Base-by-base conservation (phyloP, 495 filamentous ascomycete species). In the Neurospora sp. region DNA sequence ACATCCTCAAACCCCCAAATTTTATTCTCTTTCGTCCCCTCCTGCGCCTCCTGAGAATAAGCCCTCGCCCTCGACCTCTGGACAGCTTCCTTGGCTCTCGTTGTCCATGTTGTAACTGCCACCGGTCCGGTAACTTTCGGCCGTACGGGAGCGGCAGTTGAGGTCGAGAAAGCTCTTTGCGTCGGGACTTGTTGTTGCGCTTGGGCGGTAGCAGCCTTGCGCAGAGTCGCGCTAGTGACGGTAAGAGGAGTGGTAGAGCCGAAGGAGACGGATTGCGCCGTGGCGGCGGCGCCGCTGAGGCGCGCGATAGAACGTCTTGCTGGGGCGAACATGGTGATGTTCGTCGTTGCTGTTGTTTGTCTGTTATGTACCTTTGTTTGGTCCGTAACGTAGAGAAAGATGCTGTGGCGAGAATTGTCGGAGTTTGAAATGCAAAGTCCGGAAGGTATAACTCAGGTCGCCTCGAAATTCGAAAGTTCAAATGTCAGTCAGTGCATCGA, bases 1-100 rank as follows among this genome's bases (percentile, higher is more conserved):
- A 87, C 85, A 21, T 84, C 82, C 69, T 86, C 81, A 75, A 87
- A 87, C 10, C 39, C 77, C 79, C 82, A 88, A 70, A 85, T 83
- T 80, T 83, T 85, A 76, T 75, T 83, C 69, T 69, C 73, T 4
- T 10, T 9, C 37, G 37, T 9, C 10, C 75, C 71, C 39, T 78
- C 45, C 1, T 42, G 39, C 1, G 69, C 43, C 34, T 40, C 37
- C 54, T 72, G 71, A 1, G 71, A 73, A 31, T 73, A 73, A 2
- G 70, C 70, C 5, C 48, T 59, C 0, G 45, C 45, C 48, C 45
- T 54, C 4, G 8, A 13, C 48, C 48, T 28, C 2, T 28, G 21
- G 3, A 28, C 11, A 59, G 48, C 48, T 1, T 59, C 21, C 21
- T 15, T 59, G 2, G 21, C 48, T 59, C 48, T 59, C 0, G 48